phyloP scores from a whole-genome alignment of 805 yeast species.

The Hanseniaspora meyeri region DNA sequence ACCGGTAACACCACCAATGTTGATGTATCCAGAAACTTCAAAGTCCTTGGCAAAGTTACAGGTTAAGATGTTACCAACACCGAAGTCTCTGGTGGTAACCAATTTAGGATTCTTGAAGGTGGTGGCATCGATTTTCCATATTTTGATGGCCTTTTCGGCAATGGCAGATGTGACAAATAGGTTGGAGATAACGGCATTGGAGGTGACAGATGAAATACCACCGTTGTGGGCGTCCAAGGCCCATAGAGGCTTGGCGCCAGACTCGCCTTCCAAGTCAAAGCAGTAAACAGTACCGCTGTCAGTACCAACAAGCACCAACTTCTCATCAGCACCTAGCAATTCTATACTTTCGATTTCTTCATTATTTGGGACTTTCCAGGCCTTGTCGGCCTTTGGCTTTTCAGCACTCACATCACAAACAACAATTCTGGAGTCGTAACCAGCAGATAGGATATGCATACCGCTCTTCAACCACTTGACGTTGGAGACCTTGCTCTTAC shows the following conservation, averaged over 20 bases:
- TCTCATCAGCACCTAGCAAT: conserved; percentile 46
- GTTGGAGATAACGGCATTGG: conserved; percentile 56
- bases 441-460: conserved; percentile 71
- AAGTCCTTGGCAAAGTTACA: conserved; percentile 74
- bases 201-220: conserved; percentile 72
- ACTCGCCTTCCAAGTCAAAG: conserved; percentile 58
- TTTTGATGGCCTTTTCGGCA: conserved; percentile 75
- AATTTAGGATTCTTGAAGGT: conserved; percentile 51
- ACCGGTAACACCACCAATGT: conserved; percentile 76
- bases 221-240: conserved; percentile 94
- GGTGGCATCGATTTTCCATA: conserved; percentile 53
- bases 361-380: conserved; percentile 48
- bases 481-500: conserved; percentile 67
- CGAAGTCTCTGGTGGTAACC: conserved; percentile 84
- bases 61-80: conserved; percentile 81
- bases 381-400: conserved; percentile 45
- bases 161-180: conserved; percentile 76
- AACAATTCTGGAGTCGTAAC: conserved; percentile 76
- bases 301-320: conserved; percentile 69
- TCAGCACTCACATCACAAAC: conserved; percentile 75
- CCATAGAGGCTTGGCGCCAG: conserved; percentile 65
- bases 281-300: conserved; percentile 83
- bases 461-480: conserved; percentile 67
- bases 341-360: conserved; percentile 77
- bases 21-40: conserved; percentile 73